These are phyloP conservation scores for Oryza glumipatula DNA, from an alignment of 176 grass and related monocot species.

Conservation along the genomic window DNA sequence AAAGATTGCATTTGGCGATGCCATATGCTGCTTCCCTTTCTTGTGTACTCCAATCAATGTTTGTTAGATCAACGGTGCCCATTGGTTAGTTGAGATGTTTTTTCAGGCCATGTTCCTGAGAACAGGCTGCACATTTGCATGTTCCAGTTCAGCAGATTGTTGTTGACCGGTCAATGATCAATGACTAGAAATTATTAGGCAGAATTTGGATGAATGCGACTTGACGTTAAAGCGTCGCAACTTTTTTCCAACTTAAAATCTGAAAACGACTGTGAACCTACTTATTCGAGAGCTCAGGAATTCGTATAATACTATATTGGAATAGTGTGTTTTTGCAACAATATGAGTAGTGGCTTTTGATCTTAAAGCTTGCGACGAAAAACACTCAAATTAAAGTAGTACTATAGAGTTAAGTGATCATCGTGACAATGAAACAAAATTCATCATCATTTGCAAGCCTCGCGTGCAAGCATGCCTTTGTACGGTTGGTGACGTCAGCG, in stretches of 20 bases:
- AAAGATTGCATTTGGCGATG: conserved; percentile 13
- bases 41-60: conserved; percentile 8
- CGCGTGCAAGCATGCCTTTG: conserved; percentile 7
- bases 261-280: not conserved
- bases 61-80: conserved; percentile 10
- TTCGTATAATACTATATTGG: no score
- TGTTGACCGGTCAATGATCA: not conserved
- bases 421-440: no score
- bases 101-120: conserved; percentile 9
- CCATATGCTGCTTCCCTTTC: not conserved
- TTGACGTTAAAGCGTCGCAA: conserved; percentile 38
- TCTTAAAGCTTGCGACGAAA: no score
- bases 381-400: no score
- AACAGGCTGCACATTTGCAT: conserved; percentile 11
- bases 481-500: not conserved
- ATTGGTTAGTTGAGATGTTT: conserved; percentile 18
- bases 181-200: not conserved
- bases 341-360: no score
- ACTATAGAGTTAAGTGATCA: no score
- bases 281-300: not conserved
- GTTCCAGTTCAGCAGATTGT: not conserved
- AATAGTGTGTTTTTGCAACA: no score
- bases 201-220: conserved; percentile 1
- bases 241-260: not conserved
- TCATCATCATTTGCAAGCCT: not conserved